Evolutionary conservation across 2,329 filamentous ascomycete genomes (phyloP).

Genomic region (Colletotrichum trifolii): DNA sequence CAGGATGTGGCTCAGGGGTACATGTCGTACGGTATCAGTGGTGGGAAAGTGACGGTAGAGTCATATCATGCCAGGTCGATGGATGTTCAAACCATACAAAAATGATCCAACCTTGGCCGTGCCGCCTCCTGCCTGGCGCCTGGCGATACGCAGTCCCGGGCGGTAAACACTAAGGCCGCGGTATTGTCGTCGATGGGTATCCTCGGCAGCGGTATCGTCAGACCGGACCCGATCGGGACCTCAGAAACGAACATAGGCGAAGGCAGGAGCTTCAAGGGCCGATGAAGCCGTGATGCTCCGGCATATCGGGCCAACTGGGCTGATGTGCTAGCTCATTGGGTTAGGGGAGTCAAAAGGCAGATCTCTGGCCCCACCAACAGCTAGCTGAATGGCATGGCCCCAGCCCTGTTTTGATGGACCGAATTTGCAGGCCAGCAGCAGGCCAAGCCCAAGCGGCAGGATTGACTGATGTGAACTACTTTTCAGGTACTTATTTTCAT

Average conservation of each 20-base stretch:
- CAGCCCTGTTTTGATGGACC: constrained; percentile 36
- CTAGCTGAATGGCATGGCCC: constrained; percentile 15
- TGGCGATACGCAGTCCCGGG: constrained; percentile 5
- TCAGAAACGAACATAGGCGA: constrained; percentile 30
- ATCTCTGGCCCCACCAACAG: constrained; percentile 29
- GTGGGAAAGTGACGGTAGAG: constrained; percentile 24
- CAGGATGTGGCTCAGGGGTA: constrained; percentile 6
- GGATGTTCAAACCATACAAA: constrained; percentile 16
- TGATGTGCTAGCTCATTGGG: constrained; percentile 28
- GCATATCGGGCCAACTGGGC: constrained; percentile 19
- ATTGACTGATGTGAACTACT: constrained; percentile 12
- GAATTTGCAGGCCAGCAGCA: constrained; percentile 23
- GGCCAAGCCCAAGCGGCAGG: constrained; percentile 25
- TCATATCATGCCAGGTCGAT: constrained; percentile 29
- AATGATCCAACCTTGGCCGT: constrained; percentile 26
- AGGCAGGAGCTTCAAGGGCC: constrained; percentile 34
- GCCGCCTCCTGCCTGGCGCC: constrained; percentile 2
- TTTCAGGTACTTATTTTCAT: constrained; percentile 1
- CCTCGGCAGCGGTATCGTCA: constrained; percentile 24
- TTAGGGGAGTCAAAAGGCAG: constrained; percentile 29
- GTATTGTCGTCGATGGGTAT: constrained; percentile 28
- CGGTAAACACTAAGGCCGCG: constrained; percentile 24
- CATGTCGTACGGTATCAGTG: constrained; percentile 10
- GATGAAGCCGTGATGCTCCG: constrained; percentile 39
- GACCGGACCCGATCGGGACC: constrained; percentile 23